These are phyloP conservation scores for Aspergillus aculeatus DNA, from an alignment of 2,329 filamentous ascomycete species.

Conservation along the genomic window DNA sequence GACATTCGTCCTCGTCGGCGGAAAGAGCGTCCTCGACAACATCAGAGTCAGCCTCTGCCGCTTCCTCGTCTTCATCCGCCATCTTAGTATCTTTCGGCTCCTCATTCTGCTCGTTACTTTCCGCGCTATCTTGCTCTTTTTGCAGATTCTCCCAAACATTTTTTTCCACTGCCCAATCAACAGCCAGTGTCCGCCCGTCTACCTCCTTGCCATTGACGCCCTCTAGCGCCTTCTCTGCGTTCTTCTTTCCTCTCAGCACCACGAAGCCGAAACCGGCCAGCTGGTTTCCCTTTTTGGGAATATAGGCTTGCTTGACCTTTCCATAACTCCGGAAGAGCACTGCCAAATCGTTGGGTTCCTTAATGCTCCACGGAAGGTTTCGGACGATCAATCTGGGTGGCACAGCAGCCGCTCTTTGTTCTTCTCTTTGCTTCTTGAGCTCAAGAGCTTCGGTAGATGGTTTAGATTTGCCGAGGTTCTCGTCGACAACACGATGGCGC, in stretches of 20 bases:
- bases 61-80: constrained; percentile 54
- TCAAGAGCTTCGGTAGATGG: constrained; percentile 38
- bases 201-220: constrained; percentile 85
- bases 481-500: constrained; percentile 66
- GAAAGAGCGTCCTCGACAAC: constrained; percentile 1
- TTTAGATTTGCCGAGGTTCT: constrained; percentile 46
- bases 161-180: constrained; percentile 97
- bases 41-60: constrained; percentile 32
- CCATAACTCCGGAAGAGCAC: constrained; percentile 82
- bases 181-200: constrained; percentile 82
- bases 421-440: constrained; percentile 49
- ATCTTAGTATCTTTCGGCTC: constrained; percentile 56
- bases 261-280: constrained; percentile 92
- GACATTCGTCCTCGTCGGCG: constrained; percentile 35
- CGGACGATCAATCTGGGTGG: constrained; percentile 80
- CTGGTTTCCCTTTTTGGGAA: constrained; percentile 71
- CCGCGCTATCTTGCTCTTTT: constrained; percentile 41
- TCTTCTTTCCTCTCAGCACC: constrained; percentile 80
- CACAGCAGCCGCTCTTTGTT: constrained; percentile 59
- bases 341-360: constrained; percentile 75
- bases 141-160: constrained; percentile 72
- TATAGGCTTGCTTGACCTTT: constrained; percentile 81
- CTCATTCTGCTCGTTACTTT: constrained; percentile 27
- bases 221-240: constrained; percentile 84
- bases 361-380: constrained; percentile 95